Conservation (phyloP, 768 basidiomycete species). For the Lactarius quietus region DNA sequence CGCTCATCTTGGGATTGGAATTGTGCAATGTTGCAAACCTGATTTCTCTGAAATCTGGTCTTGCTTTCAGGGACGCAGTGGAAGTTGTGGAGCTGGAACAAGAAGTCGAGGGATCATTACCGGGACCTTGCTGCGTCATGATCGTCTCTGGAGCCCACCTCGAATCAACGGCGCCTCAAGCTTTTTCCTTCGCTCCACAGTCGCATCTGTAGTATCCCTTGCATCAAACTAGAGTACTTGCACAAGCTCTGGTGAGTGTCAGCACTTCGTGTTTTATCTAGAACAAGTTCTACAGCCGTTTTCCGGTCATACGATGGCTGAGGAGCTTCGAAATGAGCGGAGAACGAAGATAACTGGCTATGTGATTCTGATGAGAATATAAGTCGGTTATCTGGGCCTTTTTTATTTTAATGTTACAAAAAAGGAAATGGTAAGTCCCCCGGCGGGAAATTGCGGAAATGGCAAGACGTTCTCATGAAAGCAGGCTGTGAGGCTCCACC, state of each 20-base stretch:
- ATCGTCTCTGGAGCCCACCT: not conserved
- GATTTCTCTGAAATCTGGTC: not conserved
- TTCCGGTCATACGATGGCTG: not conserved
- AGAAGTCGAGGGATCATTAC: not conserved
- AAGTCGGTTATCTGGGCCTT: not conserved
- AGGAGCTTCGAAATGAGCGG: not conserved
- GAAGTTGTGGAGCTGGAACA: constrained; percentile 2
- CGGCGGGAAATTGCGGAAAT: no score
- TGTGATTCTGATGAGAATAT: not conserved
- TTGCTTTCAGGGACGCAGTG: not conserved
- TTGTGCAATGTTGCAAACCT: not conserved
- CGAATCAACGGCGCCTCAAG: not conserved
- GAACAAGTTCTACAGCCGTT: not conserved
- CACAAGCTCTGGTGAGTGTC: constrained; percentile 5
- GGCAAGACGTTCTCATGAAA: no score
- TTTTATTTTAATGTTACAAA: not conserved
- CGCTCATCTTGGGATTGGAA: not conserved
- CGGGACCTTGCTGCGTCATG: not conserved
- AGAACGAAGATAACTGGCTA: not conserved
- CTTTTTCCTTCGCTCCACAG: not conserved
- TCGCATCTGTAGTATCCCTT: no score
- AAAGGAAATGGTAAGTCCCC: not conserved
- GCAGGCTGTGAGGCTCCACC: no score
- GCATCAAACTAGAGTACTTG: not conserved
- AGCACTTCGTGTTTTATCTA: not conserved